phyloP scores from a whole-genome alignment of 2,329 filamentous ascomycete species.

The Metarhizium robertsii region DNA sequence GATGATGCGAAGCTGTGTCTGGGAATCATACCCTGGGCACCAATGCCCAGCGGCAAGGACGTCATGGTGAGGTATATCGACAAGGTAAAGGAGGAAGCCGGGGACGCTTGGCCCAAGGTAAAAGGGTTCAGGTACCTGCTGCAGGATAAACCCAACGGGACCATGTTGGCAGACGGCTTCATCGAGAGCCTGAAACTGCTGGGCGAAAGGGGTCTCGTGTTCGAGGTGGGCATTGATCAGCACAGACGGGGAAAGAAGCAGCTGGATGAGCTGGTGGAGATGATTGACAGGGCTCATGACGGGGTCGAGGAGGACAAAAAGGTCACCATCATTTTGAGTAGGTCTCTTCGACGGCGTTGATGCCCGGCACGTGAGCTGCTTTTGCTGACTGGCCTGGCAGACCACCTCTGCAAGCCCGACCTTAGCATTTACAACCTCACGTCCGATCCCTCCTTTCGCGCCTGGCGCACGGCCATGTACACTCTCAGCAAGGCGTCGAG shows the following conservation, averaged over 20 bases:
- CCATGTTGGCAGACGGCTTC: constrained; percentile 54
- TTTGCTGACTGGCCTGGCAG: constrained; percentile 29
- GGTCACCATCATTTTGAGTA: constrained; percentile 62
- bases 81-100: constrained; percentile 50
- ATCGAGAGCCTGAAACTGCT: constrained; percentile 57
- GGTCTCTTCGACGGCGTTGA: constrained; percentile 18
- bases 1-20: constrained; percentile 44
- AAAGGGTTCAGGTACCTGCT: constrained; percentile 77
- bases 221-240: constrained; percentile 80
- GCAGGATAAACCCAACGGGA: constrained; percentile 63
- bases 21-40: constrained; percentile 79
- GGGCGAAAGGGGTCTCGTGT: constrained; percentile 54
- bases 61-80: constrained; percentile 57
- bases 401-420: constrained; percentile 87
- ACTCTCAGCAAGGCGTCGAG: constrained; percentile 53
- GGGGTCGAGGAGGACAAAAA: constrained; percentile 49
- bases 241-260: constrained; percentile 66
- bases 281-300: constrained; percentile 59
- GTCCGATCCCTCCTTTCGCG: constrained; percentile 48
- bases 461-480: constrained; percentile 62
- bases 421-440: constrained; percentile 51
- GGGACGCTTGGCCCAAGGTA: constrained; percentile 56
- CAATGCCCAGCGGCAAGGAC: constrained; percentile 54
- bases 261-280: constrained; percentile 59
- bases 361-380: neutral